Evolutionary conservation across 2,329 filamentous ascomycete genomes (phyloP).

Genomic region (Raffaelea deltoideospora): DNA sequence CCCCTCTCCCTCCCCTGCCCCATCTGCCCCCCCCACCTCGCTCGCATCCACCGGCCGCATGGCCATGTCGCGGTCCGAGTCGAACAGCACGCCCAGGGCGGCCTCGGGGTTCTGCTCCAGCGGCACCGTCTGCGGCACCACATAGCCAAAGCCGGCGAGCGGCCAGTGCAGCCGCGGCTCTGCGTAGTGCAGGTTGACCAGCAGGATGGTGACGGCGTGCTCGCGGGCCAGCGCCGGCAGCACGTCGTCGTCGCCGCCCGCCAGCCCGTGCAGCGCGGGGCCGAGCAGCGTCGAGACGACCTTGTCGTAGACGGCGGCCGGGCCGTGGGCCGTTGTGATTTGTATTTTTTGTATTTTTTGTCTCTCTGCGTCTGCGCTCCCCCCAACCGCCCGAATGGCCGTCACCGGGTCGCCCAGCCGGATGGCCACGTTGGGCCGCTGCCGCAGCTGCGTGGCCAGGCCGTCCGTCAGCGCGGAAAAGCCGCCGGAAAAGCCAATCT

Average conservation of each 20-base stretch:
- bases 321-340: constrained; percentile 4
- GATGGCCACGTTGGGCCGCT: constrained; percentile 45
- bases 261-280: constrained; percentile 21
- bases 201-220: constrained; percentile 68
- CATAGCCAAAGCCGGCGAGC: constrained; percentile 70
- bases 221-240: constrained; percentile 36
- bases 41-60: constrained; percentile 7
- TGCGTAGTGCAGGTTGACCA: constrained; percentile 78
- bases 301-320: constrained; percentile 29
- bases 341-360: too few species aligned
- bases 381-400: constrained; percentile 20
- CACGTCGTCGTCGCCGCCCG: constrained; percentile 15
- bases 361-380: not conserved
- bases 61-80: constrained; percentile 43
- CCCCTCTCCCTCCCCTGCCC: constrained; percentile 10
- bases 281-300: constrained; percentile 50
- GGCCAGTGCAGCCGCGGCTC: constrained; percentile 44
- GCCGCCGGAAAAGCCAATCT: constrained; percentile 40
- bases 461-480: constrained; percentile 44
- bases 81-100: constrained; percentile 77
- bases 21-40: not conserved
- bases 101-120: constrained; percentile 17
- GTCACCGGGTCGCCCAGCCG: constrained; percentile 32
- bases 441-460: constrained; percentile 33
- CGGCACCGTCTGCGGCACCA: constrained; percentile 55